Percentiles rank a stretch among this genome's conserved stretches.
These are phyloP conservation scores for Phytopythium delawarense DNA, from an alignment of 352 stramenopile genomes.

Conservation along the genomic window DNA sequence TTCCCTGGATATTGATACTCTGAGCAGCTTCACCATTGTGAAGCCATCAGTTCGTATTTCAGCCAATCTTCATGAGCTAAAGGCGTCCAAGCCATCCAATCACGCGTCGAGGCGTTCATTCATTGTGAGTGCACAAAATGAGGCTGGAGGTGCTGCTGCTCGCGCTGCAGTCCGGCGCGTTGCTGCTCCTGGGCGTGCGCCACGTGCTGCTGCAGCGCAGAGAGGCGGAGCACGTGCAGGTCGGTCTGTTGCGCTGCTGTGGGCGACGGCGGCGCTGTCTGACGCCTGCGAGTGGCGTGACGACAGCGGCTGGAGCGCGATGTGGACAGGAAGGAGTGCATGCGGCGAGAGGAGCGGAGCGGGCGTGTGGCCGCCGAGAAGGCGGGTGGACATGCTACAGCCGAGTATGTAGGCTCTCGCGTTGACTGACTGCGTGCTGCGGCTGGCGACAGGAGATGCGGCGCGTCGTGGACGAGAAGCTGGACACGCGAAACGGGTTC, in stretches of 20 bases:
- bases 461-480: constrained; percentile 66
- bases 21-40: too few relatives aligned
- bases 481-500: constrained; percentile 69
- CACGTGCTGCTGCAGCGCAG: constrained; percentile 3
- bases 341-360: constrained; percentile 53
- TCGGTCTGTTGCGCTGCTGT: constrained; percentile 1
- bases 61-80: background rate
- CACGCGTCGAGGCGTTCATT: background rate
- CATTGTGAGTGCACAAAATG: background rate
- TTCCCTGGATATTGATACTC: too few relatives aligned
- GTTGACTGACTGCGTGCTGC: constrained; percentile 5
- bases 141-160: constrained; percentile 24
- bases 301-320: constrained; percentile 31
- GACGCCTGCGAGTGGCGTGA: background rate
- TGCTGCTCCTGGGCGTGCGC: constrained; percentile 27
- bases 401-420: background rate
- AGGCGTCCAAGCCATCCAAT: background rate
- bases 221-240: constrained; percentile 13
- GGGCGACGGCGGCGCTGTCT: background rate
- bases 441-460: constrained; percentile 43
- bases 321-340: constrained; percentile 42
- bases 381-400: constrained; percentile 10
- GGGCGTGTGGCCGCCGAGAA: constrained; percentile 69
- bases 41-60: background rate
- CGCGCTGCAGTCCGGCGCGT: constrained; percentile 21